Conservation (phyloP, 306 rosid genomes). For the Malus sieversii region DNA sequence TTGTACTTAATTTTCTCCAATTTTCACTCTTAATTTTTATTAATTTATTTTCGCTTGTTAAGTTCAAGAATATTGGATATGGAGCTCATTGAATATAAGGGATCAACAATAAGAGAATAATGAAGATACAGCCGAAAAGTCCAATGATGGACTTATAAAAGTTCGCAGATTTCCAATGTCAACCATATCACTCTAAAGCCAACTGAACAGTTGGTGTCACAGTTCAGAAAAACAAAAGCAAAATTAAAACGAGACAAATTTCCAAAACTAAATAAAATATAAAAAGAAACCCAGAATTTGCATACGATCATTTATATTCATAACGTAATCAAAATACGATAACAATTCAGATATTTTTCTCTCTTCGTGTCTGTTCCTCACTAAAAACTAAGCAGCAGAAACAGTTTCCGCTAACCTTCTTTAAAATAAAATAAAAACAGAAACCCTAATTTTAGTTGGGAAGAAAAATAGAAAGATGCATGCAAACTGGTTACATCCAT, state of each 20-base stretch:
- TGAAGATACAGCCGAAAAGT: neutral
- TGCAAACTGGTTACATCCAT: neutral
- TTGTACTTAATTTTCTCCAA: too few relatives aligned
- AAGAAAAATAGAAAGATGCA: neutral
- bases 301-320: too few relatives aligned
- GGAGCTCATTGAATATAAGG: neutral
- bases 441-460: neutral
- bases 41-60: neutral
- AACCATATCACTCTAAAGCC: neutral
- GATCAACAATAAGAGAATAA: neutral
- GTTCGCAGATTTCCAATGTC: neutral
- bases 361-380: neutral
- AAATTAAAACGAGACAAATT: neutral
- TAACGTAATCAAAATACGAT: neutral
- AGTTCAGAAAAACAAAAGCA: neutral
- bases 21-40: neutral
- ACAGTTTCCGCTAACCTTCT: neutral
- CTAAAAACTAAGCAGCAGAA: neutral
- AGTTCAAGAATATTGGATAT: neutral
- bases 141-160: neutral
- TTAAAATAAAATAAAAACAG: neutral
- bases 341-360: neutral
- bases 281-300: neutral
- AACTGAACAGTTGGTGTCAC: neutral
- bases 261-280: neutral